Evolutionary conservation across 768 basidiomycete species (phyloP), one percentile per base, ranked within the genome.

Genomic region (Dacryopinax primogenitus): DNA sequence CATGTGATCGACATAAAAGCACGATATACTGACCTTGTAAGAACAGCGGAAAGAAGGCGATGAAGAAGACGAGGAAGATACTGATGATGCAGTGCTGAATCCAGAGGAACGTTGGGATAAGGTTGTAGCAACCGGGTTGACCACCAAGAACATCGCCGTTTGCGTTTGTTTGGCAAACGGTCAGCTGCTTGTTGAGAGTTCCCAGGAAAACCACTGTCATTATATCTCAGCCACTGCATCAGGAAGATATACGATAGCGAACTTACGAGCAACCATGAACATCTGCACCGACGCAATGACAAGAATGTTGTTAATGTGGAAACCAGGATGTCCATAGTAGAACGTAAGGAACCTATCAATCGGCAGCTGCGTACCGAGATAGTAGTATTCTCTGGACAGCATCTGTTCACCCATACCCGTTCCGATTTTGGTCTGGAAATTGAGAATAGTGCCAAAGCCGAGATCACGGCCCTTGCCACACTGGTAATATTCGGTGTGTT

Each of bases 371-470:
- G 96, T 99, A 32, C 96, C 96, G 68, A 99, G 77, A 72, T 98
- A 98, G 76, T 99, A 99, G 75, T 99, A 98, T 77, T 98, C 96
- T 68, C 96, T 85, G 77, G 92, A 96, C 72, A 99, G 83, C 91
- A 98, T 92, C 76, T 99, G 96, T 74, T 99, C 96, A 36, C 96
- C 96, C 96, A 99, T 99, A 75, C 96, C 96, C n/a, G 94, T 98
- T 13, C 96, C 95, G 71, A 99, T 94, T 84, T 99, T 99, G 65
- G 96, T 99, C 81, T 92, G 89, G 88, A 99, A 99, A 77, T 99
- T 99, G 71, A 99, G 78, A 72, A 98, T 98, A 23, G 96, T 99
- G 33, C 95, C 95, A 75, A 99, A 98, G 28, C 96, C 96, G 67
- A 99, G 84, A 80, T 98, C 96, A 76, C 96, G 87, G 64, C 96